Conservation (phyloP, 495 filamentous ascomycete genomes). For the Mytilinidion resinicola region DNA sequence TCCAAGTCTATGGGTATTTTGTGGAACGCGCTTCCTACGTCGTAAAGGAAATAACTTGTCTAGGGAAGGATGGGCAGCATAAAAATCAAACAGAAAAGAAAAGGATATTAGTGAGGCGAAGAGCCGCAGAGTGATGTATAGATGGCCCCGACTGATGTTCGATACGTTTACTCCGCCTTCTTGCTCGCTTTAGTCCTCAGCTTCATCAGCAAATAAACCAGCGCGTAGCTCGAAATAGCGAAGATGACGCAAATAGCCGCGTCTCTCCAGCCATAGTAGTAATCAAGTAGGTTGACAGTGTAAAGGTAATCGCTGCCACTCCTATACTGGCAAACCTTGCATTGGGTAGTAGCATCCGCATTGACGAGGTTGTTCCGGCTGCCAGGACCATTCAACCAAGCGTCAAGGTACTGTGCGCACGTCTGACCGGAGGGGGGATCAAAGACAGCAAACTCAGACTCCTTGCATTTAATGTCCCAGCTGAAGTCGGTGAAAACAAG, state of each 20-base stretch:
- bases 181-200: slow-evolving; percentile 14
- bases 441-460: slow-evolving; percentile 23
- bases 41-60: no score
- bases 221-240: slow-evolving; percentile 4
- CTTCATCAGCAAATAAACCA: slow-evolving; percentile 15
- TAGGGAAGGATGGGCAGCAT: no score
- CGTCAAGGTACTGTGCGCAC: slow-evolving; percentile 25
- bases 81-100: no score
- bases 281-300: slow-evolving; percentile 1
- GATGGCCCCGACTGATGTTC: no score
- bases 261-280: slow-evolving; percentile 15
- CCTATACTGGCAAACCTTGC: slow-evolving; percentile 56
- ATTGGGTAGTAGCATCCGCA: slow-evolving; percentile 41
- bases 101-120: no score
- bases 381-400: slow-evolving; percentile 31
- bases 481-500: slow-evolving; percentile 41
- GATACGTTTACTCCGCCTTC: slow-evolving; percentile 5
- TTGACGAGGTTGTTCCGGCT: slow-evolving; percentile 35
- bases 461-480: slow-evolving; percentile 23
- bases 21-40: no score
- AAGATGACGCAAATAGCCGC: slow-evolving; percentile 12
- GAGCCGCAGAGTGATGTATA: no score
- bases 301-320: slow-evolving; percentile 17
- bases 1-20: no score
- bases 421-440: slow-evolving; percentile 15